phyloP scores from a whole-genome alignment of 768 basidiomycete genomes.

The Grammothele lineata region DNA sequence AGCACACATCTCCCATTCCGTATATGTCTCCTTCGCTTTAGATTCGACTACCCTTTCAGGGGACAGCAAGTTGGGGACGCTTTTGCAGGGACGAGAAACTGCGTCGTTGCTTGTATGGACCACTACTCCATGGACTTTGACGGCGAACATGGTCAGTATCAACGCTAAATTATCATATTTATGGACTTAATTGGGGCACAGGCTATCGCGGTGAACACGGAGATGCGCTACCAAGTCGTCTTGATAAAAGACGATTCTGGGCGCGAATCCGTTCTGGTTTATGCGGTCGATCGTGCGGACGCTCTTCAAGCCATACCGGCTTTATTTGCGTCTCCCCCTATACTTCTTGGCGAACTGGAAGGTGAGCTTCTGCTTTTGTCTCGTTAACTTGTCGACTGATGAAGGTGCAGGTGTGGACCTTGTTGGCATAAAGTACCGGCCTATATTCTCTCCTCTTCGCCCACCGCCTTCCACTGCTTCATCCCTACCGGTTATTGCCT shows the following conservation, averaged over 20 bases:
- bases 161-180: no score
- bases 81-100: no score
- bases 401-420: constrained; percentile 43
- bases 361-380: constrained; percentile 25
- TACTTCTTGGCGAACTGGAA: constrained; percentile 31
- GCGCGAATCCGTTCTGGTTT: constrained; percentile 32
- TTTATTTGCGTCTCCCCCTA: not conserved
- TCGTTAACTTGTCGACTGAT: not conserved
- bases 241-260: constrained; percentile 13
- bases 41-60: constrained; percentile 32
- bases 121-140: constrained; percentile 96
- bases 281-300: constrained; percentile 49
- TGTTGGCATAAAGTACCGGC: constrained; percentile 53
- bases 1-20: constrained; percentile 82
- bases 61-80: no score
- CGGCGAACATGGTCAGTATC: constrained; percentile 81
- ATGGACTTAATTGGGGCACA: constrained; percentile 32
- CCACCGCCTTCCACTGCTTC: constrained; percentile 20
- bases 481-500: constrained; percentile 48
- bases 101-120: constrained; percentile 86
- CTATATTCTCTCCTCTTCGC: constrained; percentile 44
- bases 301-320: constrained; percentile 19
- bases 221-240: constrained; percentile 45
- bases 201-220: constrained; percentile 86
- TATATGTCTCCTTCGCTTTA: constrained; percentile 79